Conservation (phyloP, 1,139 yeast genomes). For the Sugiyamaella japonica region DNA sequence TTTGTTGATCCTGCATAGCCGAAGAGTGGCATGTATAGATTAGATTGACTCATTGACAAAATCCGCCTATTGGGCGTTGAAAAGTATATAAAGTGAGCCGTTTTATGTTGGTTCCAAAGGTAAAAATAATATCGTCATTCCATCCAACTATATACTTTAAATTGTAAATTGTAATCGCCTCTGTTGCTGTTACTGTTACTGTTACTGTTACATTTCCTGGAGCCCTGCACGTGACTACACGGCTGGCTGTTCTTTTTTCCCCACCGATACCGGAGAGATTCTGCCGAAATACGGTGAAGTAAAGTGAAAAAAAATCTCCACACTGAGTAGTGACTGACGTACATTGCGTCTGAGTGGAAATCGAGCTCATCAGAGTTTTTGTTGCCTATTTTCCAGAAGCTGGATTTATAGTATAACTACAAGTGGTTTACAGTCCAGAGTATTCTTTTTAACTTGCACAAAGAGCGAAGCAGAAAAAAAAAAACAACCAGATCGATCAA, state of each 20-base stretch:
- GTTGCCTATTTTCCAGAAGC: too few species aligned
- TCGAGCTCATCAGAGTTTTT: background rate
- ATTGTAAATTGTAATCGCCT: too few species aligned
- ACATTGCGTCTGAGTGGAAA: conserved; percentile 9
- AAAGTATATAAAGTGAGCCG: conserved; percentile 2
- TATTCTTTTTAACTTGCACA: too few species aligned
- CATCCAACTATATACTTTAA: background rate
- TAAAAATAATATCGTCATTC: background rate
- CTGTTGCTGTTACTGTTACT: too few species aligned
- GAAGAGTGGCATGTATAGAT: background rate
- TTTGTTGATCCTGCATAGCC: background rate
- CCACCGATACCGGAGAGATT: conserved; percentile 13
- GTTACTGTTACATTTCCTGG: background rate
- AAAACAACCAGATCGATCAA: background rate
- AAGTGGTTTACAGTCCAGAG: too few species aligned
- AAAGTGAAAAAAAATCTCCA: conserved; percentile 4
- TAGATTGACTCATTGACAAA: conserved; percentile 1
- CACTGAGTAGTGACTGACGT: conserved; percentile 6
- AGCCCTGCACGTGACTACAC: background rate
- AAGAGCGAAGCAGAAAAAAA: background rate
- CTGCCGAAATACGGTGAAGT: conserved; percentile 12
- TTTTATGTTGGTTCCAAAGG: background rate
- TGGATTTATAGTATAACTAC: too few species aligned
- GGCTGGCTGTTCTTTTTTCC: background rate
- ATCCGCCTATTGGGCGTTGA: background rate